Conservation (phyloP, 768 basidiomycete species). For the Antrodiella citrinella region DNA sequence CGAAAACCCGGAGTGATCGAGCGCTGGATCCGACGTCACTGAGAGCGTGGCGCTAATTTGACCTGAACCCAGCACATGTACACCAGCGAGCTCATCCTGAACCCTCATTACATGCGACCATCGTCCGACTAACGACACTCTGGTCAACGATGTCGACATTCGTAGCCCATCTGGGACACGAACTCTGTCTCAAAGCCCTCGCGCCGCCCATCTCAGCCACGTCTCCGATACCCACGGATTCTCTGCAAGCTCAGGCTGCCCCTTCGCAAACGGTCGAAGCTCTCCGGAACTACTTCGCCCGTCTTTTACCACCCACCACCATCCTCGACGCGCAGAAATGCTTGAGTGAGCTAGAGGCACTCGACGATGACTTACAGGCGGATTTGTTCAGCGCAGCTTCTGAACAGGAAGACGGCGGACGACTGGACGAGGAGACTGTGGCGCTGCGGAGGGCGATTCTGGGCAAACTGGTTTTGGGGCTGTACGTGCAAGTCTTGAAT, state of each 20-base stretch:
- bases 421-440: conserved; percentile 24
- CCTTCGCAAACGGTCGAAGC: conserved; percentile 20
- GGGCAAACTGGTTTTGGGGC: conserved; percentile 40
- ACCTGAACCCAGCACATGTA: too few relatives aligned
- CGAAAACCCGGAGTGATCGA: too few relatives aligned
- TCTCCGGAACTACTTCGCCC: conserved; percentile 31
- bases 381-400: neutral
- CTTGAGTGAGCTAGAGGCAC: conserved; percentile 22
- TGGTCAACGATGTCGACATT: conserved; percentile 25
- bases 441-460: conserved; percentile 37
- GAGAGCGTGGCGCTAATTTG: too few relatives aligned
- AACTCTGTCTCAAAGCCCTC: conserved; percentile 22
- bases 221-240: too few relatives aligned
- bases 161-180: conserved; percentile 29
- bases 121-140: too few relatives aligned
- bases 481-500: conserved; percentile 64
- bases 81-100: too few relatives aligned
- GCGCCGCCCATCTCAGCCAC: conserved; percentile 16
- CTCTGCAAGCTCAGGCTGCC: conserved; percentile 1
- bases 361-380: conserved; percentile 6
- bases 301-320: conserved; percentile 26
- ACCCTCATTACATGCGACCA: too few relatives aligned
- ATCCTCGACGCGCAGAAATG: conserved; percentile 20
- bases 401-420: neutral
- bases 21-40: too few relatives aligned